Base-by-base conservation (phyloP, 2,329 filamentous ascomycete genomes). In the Monilinia vaccinii-corymbosi region DNA sequence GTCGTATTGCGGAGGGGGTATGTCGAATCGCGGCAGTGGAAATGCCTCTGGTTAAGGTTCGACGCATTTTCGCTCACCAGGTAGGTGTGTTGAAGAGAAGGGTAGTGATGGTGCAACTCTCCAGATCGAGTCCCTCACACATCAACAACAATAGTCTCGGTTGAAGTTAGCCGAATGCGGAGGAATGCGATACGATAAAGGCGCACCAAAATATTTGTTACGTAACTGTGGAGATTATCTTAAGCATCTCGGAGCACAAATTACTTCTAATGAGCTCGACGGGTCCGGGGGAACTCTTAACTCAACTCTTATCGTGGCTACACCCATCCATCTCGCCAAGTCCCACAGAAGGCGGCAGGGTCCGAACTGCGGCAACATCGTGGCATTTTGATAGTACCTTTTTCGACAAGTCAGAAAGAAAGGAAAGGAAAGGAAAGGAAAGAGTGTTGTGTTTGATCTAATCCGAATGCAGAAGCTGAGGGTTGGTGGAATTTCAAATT, bases 1-100 rank as follows among this genome's bases (percentile, higher is more conserved):
- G 57, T 51, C 58, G 60, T 64, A 57, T 25, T 59, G 64, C 52
- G 53, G 69, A 68, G n/a, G 57, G 61, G 44, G 63, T 63, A 36
- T 65, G 58, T 63, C 64, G 63, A 55, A 42, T 42, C 7, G 57
- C n/a, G 31, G 18, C 57, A 55, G 67, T 65, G 63, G 68, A 64
- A 60, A 70, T 61, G 58, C 62, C 63, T 63, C 67, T 61, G 50
- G 66, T 62, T 49, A 72, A 60, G 45, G 64, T 62, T 60, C 70
- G 66, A 67, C 70, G 68, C 71, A 72, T 72, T 40, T 60, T 70
- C 38, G 34, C 32, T 38, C 40, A 47, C 21, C 47, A 47, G 1
- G 42, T 36, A 16, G n/a, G n/a, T 14, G 34, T 28, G 42, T 25
- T 25, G 23, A 25, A 53, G 25, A 32, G 38, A 42, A 38, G 13